Evolutionary conservation across 441 rosid genomes (phyloP).

Genomic region (Biscutella laevigata): DNA sequence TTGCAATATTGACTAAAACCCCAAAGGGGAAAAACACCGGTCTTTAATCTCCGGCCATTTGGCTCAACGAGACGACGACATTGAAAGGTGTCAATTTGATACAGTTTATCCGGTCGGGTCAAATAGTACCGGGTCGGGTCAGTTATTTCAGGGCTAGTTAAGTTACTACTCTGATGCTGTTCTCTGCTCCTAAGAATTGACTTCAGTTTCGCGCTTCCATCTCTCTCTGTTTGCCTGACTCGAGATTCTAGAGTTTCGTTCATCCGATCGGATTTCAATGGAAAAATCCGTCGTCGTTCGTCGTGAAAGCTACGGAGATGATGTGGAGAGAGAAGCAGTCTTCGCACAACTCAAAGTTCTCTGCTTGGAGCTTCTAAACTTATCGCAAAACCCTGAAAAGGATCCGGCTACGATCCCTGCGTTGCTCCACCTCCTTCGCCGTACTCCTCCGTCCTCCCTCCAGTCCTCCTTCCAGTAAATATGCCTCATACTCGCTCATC

Average conservation of each 20-base stretch:
- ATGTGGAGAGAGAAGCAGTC: constrained; percentile 25
- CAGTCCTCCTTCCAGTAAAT: constrained; percentile 77
- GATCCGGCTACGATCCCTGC: constrained; percentile 38
- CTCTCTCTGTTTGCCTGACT: background rate
- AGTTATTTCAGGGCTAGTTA: background rate
- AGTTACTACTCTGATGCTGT: background rate
- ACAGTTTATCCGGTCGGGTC: constrained; percentile 6
- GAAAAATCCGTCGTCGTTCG: constrained; percentile 16
- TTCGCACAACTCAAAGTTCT: constrained; percentile 39
- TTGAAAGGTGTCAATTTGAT: constrained; percentile 5
- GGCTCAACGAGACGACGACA: background rate
- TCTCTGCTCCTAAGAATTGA: constrained; percentile 5
- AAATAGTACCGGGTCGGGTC: background rate
- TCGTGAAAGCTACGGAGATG: constrained; percentile 19
- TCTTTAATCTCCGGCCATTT: background rate
- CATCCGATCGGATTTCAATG: constrained; percentile 24
- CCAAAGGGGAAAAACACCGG: background rate
- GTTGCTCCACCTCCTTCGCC: constrained; percentile 45
- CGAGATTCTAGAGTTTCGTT: too few species aligned
- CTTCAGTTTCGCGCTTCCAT: constrained; percentile 8
- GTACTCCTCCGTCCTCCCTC: constrained; percentile 37
- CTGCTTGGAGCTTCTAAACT: constrained; percentile 60
- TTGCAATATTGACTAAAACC: constrained; percentile 11
- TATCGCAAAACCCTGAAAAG: constrained; percentile 52
- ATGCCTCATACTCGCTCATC: too few species aligned